These are phyloP conservation scores for Entrophospora sp. DNA, from an alignment of 192 early-diverging fungal species.

Conservation along the genomic window DNA sequence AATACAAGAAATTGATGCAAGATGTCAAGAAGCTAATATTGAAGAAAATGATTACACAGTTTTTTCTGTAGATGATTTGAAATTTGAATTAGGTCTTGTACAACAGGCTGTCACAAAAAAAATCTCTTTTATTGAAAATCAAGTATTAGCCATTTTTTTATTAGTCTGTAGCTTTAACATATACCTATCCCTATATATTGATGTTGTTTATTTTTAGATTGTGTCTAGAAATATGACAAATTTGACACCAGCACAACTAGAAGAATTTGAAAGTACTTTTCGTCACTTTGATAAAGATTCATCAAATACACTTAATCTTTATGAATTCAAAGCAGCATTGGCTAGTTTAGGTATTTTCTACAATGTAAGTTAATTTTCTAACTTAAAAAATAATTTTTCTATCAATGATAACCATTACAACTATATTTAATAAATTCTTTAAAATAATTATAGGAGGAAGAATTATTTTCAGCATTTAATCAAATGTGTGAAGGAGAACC, in stretches of 20 bases:
- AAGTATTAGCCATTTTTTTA: conserved; percentile 32
- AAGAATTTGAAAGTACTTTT: conserved; percentile 89
- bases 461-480: conserved; percentile 59
- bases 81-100: conserved; percentile 75
- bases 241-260: conserved; percentile 83
- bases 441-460: conserved; percentile 50
- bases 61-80: conserved; percentile 81
- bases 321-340: conserved; percentile 82
- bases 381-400: conserved; percentile 14
- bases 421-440: not conserved
- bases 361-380: not conserved
- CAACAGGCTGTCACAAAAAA: conserved; percentile 75
- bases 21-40: conserved; percentile 76
- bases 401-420: too few relatives aligned
- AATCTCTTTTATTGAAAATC: conserved; percentile 87
- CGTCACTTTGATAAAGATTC: conserved; percentile 85
- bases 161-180: not conserved
- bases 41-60: conserved; percentile 93
- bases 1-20: conserved; percentile 53
- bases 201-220: conserved; percentile 33
- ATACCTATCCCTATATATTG: not conserved
- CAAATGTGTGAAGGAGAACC: conserved; percentile 51
- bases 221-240: conserved; percentile 89
- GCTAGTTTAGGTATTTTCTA: conserved; percentile 66
- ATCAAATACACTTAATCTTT: conserved; percentile 62